A percentile compares a stretch with the other conserved stretches of the same genome.
Conservation (phyloP, 208 protist species). For the Novymonas esmeraldas region DNA sequence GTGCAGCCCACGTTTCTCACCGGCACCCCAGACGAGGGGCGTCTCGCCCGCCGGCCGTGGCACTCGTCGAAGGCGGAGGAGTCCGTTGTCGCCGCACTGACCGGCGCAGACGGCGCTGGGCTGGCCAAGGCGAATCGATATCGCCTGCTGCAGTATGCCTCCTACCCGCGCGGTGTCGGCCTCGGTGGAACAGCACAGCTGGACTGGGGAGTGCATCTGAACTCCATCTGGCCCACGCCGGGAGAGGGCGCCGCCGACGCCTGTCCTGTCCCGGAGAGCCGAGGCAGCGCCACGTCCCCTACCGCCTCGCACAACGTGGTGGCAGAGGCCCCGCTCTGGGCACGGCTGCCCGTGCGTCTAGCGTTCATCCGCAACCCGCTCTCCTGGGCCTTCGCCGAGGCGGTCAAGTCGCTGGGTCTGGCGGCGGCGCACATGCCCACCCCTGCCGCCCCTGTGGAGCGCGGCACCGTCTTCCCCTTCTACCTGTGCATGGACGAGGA, state of each 20-base stretch:
- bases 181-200: conserved; percentile 60
- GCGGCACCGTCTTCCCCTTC: conserved; percentile 36
- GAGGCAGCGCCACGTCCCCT: too few species aligned
- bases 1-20: conserved; percentile 9
- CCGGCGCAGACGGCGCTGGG: neutral
- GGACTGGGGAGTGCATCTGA: conserved; percentile 70
- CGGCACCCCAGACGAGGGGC: conserved; percentile 14
- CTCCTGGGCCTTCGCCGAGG: conserved; percentile 73
- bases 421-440: conserved; percentile 29
- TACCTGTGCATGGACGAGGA: conserved; percentile 62
- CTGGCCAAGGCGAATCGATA: conserved; percentile 15
- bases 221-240: conserved; percentile 20
- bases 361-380: conserved; percentile 47
- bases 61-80: conserved; percentile 18
- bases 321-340: conserved; percentile 30
- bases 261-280: too few species aligned
- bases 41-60: conserved; percentile 20
- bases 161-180: conserved; percentile 48
- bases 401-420: conserved; percentile 18
- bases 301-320: neutral
- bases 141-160: conserved; percentile 32
- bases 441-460: conserved; percentile 12
- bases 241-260: neutral
- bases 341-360: conserved; percentile 33
- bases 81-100: neutral